Base-by-base conservation (phyloP, 2,329 filamentous ascomycete genomes). In the Teratosphaeria nubilosa region DNA sequence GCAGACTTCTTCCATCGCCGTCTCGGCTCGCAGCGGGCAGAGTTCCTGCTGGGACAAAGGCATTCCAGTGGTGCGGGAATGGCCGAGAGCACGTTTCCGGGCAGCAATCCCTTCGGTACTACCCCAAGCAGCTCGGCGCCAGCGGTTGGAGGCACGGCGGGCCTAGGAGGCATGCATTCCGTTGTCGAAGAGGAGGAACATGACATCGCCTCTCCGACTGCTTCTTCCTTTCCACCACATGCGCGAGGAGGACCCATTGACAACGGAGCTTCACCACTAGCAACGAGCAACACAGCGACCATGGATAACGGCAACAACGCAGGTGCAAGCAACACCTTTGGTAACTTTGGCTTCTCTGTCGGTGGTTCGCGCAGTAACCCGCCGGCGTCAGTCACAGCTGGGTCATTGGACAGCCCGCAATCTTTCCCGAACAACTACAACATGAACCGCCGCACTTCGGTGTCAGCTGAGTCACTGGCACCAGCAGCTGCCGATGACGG, bases 381-480 rank as follows among this genome's bases (percentile, higher is more conserved):
- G 67, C 72, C 60, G 69, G 73, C 60, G 57, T 78, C 66, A 70
- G 80, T 71, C 74, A 73, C 66, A 72, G 59, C 65, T 32, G 71
- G 69, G 61, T 65, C 78, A 24, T 79, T 80, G 58, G 82, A 83
- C 60, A 63, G 66, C 22, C 76, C 81, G 45, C 85, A 89, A 64
- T 85, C 84, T 66, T 90, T 96, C 70, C 94, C 94, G 58, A 87
- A 84, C 66, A 91, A 97, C 73, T 97, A 96, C 77, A 95, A 95
- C 73, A 86, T 96, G 75, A 88, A 85, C 67, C 88, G 94, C 63
- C 89, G 94, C 68, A 96, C 91, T 45, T 97, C 94, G 3, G 94
- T 99, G 56, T 97, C 94, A 48, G 94, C 94, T 55, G 94, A 99
- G 76, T 96, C 92, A 1, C 81, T 97, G 69, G 95, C 96, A 74